Evolutionary conservation across 139 green algal genomes (phyloP).

Genomic region (Coccomyxa sp.): DNA sequence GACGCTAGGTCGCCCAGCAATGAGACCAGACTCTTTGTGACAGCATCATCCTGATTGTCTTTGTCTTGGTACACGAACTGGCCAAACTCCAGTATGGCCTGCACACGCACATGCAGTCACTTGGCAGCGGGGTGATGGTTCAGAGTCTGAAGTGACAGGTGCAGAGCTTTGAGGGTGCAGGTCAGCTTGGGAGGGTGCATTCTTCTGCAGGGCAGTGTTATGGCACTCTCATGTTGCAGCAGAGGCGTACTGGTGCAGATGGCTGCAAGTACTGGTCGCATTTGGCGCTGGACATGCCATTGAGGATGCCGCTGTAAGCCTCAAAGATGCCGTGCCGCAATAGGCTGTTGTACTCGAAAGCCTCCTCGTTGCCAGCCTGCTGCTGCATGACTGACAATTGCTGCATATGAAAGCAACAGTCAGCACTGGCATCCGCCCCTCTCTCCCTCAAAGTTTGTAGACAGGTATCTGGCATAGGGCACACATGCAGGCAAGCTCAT

Average conservation of each 20-base stretch:
- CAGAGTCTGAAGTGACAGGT: no score
- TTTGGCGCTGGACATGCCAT: conserved; percentile 41
- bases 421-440: no score
- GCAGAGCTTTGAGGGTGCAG: no score
- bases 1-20: conserved; percentile 70
- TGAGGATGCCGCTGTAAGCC: conserved; percentile 86
- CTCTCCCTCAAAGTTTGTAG: no score
- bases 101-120: background rate
- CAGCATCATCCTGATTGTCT: conserved; percentile 41
- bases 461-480: no score
- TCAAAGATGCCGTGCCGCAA: conserved; percentile 91
- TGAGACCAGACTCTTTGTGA: conserved; percentile 52
- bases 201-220: no score
- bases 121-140: background rate
- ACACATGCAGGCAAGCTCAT: no score
- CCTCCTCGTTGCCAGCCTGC: conserved; percentile 65
- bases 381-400: conserved; percentile 22
- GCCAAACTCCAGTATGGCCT: conserved; percentile 57
- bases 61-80: conserved; percentile 57
- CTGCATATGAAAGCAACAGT: no score
- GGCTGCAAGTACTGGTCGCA: conserved; percentile 20
- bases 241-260: background rate
- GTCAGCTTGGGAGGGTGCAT: no score
- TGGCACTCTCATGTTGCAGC: no score
- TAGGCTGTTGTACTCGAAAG: conserved; percentile 89